Base-by-base conservation (phyloP, 2,329 filamentous ascomycete species). In the Exophiala bonariae region DNA sequence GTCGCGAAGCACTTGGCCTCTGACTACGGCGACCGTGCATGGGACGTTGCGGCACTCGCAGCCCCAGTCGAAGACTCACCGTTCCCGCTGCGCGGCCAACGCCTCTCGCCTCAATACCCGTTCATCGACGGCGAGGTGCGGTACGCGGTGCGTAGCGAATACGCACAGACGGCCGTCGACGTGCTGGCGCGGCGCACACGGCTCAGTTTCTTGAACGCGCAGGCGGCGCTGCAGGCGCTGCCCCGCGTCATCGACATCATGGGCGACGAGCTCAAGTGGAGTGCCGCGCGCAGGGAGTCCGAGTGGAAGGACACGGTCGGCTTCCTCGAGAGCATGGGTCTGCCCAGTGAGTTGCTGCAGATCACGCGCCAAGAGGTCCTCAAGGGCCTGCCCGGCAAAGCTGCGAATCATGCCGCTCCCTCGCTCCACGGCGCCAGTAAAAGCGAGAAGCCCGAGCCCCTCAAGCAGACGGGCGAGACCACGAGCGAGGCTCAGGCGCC, bases 101-200 rank as follows among this genome's bases (percentile, higher is more conserved):
- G 89, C 52, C 85, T 96, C 54, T 86, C 86, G 3, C 70, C 79
- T n/a, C 75, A 95, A 19, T 96, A 96, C 67, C 89, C 91, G 10
- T 96, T 93, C 67, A 83, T 96, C 22, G 91, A 96, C 62, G 90
- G 90, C 39, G 92, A 97, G 72, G 79, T 96, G 35, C 82, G 89
- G 44, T 96, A 96, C 65, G 89, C 89, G 18, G 83, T 95, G 33
- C 78, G 83, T 41, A 85, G 95, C 67, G 92, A 96, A 71, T 95
- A 95, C 63, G 91, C 92, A 3, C 88, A 95, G 68, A 95, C 89
- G 2, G 89, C 89, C 1, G 85, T 91, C 13, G 91, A 96, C 63
- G 86, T 96, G 8, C 75, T 96, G 36, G 91, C 89, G 2, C 81
- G 92, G 48, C 80, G 91, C 52, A 96, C 87, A 30, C 78, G 92